Percentiles rank a stretch among this genome's conserved stretches.
Evolutionary conservation across 2,329 filamentous ascomycete species (phyloP).

Genomic region (Fusarium continuum): DNA sequence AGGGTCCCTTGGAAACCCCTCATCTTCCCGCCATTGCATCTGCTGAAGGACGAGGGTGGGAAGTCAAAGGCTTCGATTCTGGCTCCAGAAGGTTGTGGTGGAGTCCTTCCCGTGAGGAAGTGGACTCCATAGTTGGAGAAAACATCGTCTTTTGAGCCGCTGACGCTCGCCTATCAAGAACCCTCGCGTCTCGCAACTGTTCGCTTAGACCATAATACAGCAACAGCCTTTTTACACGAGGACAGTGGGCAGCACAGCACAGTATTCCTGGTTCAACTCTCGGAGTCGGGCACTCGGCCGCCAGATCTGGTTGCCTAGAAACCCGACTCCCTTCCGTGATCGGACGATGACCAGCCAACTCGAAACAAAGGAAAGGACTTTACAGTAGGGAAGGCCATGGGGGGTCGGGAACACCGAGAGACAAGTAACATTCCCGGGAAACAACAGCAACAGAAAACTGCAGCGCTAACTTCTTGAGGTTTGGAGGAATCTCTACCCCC

Average conservation of each 20-base stretch:
- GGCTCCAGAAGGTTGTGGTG: constrained; percentile 44
- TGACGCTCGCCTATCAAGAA: constrained; percentile 36
- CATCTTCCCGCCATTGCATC: constrained; percentile 44
- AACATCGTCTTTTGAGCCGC: constrained; percentile 39
- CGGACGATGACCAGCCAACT: constrained; percentile 35
- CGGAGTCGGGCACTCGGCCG: constrained; percentile 6
- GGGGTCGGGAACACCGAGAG: constrained; percentile 44
- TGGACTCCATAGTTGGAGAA: constrained; percentile 43
- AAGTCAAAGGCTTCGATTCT: constrained; percentile 43
- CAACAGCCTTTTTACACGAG: not conserved
- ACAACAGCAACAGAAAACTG: constrained; percentile 21
- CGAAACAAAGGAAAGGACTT: constrained; percentile 36
- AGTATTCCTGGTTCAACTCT: not conserved
- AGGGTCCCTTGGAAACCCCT: constrained; percentile 41
- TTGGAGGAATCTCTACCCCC: constrained; percentile 16
- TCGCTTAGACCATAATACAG: constrained; percentile 13
- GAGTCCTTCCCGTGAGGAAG: constrained; percentile 44
- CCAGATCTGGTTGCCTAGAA: constrained; percentile 16
- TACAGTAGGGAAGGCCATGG: constrained; percentile 26
- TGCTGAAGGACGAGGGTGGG: constrained; percentile 39
- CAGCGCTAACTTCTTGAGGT: constrained; percentile 25
- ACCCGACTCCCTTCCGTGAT: constrained; percentile 26
- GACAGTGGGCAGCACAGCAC: too few relatives aligned
- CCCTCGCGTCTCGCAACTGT: constrained; percentile 20
- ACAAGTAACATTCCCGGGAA: constrained; percentile 42